Base-by-base conservation (phyloP, 2,329 filamentous ascomycete genomes). In the Arachnomyces sp. region DNA sequence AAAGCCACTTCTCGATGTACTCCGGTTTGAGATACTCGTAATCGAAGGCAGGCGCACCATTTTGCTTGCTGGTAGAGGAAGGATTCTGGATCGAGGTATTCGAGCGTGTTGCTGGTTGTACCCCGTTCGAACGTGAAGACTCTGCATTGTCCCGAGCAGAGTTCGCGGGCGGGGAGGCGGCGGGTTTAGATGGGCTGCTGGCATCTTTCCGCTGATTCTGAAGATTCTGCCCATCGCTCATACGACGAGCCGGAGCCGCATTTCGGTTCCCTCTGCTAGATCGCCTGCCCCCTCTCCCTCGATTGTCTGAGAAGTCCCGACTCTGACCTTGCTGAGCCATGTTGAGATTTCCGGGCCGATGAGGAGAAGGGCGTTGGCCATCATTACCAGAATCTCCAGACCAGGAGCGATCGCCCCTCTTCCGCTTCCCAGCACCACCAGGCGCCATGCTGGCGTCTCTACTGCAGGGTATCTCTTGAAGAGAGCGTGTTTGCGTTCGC, bases 1-100 rank as follows among this genome's bases (percentile, higher is more conserved):
- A 69, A 30, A 71, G 64, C 92, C 92, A 96, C 21, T 69, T 65
- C 25, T 71, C 66, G 37, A 92, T 61, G 40, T 75, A 73, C 15
- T 80, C 75, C 46, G 86, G 78, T 3, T 84, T 92, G 34, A 95
- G 62, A 52, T 83, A 80, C 42, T 82, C 76, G 62, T 92, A 95
- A 51, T 75, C 76, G 61, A 84, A 92, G 3, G 57, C 56, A 21
- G 55, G 49, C n/a, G 53, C 48, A 25, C 5, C 21, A 25, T 25
- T 25, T 25, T 25, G 21, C 7, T 43, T 32, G 56, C 49, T 18
- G 43, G 43, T n/a, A 50, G 31, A 31, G 51, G 21, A 5, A 47
- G 28, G 46, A 50, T 31, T 47, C 46, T 42, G 53, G 30, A 45
- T 44, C 31, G 45, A 49, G 21, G 49, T 42, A 38, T 48, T 52